phyloP scores from a whole-genome alignment of 2,329 filamentous ascomycete genomes.

The Lecanicillium sp. region DNA sequence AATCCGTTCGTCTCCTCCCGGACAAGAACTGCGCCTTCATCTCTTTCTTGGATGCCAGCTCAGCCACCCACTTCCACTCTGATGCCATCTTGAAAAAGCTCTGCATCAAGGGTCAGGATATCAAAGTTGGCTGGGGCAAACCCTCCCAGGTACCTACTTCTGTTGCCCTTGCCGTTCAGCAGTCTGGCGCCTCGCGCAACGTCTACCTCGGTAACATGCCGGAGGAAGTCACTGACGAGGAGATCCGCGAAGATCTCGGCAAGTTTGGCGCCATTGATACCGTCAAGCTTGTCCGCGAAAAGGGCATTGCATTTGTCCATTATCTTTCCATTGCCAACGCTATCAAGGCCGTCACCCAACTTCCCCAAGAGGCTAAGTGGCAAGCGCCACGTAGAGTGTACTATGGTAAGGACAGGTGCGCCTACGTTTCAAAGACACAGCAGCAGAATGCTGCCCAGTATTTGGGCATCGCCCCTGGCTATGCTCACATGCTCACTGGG shows the following conservation, averaged over 20 bases:
- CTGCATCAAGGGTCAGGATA: conserved; percentile 96
- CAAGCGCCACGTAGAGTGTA: conserved; percentile 91
- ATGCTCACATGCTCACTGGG: conserved; percentile 91
- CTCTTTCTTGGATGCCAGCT: conserved; percentile 95
- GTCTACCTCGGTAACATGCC: conserved; percentile 92
- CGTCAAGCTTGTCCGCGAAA: conserved; percentile 95
- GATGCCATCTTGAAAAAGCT: conserved; percentile 99
- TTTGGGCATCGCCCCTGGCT: conserved; percentile 90
- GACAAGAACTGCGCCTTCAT: conserved; percentile 99
- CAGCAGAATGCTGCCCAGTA: conserved; percentile 99
- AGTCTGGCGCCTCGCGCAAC: conserved; percentile 92
- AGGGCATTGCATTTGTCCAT: conserved; percentile 95
- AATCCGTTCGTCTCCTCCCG: conserved; percentile 91
- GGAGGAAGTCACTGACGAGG: conserved; percentile 84
- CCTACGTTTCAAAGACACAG: conserved; percentile 98
- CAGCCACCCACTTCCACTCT: conserved; percentile 97
- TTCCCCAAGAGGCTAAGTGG: conserved; percentile 96
- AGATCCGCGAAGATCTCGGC: conserved; percentile 86
- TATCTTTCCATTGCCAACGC: conserved; percentile 96
- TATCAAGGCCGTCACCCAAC: conserved; percentile 93
- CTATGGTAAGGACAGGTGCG: conserved; percentile 97
- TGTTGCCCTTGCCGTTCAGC: conserved; percentile 93
- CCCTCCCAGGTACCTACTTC: conserved; percentile 96
- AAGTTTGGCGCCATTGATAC: conserved; percentile 97
- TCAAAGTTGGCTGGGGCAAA: conserved; percentile 99